Evolutionary conservation across 768 basidiomycete genomes (phyloP), one percentile per base, ranked within the genome.

Genomic region (Dacryopinax spathularia): DNA sequence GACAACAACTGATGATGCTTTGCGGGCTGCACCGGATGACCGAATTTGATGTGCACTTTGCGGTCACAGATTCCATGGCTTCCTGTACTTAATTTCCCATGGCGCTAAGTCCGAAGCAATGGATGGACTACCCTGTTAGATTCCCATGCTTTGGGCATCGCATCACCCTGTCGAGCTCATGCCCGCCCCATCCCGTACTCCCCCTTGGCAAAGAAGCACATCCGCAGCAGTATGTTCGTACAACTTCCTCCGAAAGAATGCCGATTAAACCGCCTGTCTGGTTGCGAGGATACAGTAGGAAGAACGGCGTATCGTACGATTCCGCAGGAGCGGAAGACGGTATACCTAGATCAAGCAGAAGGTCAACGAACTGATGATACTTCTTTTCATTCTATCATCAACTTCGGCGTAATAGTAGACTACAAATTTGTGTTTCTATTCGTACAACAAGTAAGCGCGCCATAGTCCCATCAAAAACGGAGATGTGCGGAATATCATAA

Each of bases 391-490:
- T 6, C 39, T 41, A 41, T 22, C 39, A 41, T 18, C 18, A 41
- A 6, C 7, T 18, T 4, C 16, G 16, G 18, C 22, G 22, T 6
- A 41, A 41, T 15, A 41, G 16, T 18, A 18, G 6, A 18, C 7
- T 4, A 41, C 5, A 29, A 27, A 29, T 56, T 27, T 13, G 25
- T 56, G 6, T 56, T 20, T 56, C 25, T 56, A 56, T 56, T 56
- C 31, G 48, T 56, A 56, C 48, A 56, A 56, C 48, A 56, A 56
- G 12, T n/a, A n/a, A n/a, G n/a, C n/a, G n/a, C n/a, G n/a, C n/a
- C n/a, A 56, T 37, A 37, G n/a, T 37, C 36, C n/a, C n/a, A 37
- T 10, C n/a, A 37, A 37, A n/a, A 37, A 37, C 36, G 12, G 12
- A 37, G 36, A 37, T 37, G 36, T 37, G 36, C 13, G 25, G 43